Percentiles rank a stretch among this genome's conserved stretches.
phyloP scores from a whole-genome alignment of 352 stramenopile genomes.

The Phytophthora pini region DNA sequence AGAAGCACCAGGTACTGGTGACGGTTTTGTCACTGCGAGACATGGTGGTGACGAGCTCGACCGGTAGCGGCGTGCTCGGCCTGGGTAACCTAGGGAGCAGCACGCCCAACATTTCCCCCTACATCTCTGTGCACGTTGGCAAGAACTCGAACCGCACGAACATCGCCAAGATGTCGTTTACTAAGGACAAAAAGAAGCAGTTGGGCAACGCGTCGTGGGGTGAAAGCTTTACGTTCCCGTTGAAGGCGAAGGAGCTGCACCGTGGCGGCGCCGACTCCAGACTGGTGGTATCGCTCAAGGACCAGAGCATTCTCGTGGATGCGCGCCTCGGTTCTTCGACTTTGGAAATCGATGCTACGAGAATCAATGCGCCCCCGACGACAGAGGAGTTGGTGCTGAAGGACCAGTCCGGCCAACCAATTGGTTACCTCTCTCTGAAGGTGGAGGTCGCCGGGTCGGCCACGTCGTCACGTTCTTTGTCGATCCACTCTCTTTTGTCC shows the following conservation, averaged over 20 bases:
- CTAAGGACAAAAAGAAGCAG: slow-evolving; percentile 49
- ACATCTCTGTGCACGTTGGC: slow-evolving; percentile 80
- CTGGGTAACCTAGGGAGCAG: slow-evolving; percentile 79
- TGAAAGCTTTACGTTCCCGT: slow-evolving; percentile 84
- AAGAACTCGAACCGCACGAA: slow-evolving; percentile 76
- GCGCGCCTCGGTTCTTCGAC: slow-evolving; percentile 37
- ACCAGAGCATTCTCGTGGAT: slow-evolving; percentile 51
- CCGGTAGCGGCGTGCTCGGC: slow-evolving; percentile 68
- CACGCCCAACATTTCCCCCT: slow-evolving; percentile 81
- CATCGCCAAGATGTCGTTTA: slow-evolving; percentile 70
- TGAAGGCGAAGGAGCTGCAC: slow-evolving; percentile 61
- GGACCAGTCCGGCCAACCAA: slow-evolving; percentile 30
- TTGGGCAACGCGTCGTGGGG: slow-evolving; percentile 66
- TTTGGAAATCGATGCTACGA: slow-evolving; percentile 33
- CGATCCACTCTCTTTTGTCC: slow-evolving; percentile 29
- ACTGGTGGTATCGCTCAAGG: slow-evolving; percentile 48
- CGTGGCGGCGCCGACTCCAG: slow-evolving; percentile 34
- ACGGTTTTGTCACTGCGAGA: slow-evolving; percentile 64
- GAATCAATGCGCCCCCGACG: slow-evolving; percentile 26
- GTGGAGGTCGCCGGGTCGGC: slow-evolving; percentile 42
- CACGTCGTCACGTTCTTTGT: slow-evolving; percentile 46
- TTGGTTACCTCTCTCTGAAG: slow-evolving; percentile 44
- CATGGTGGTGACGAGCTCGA: slow-evolving; percentile 71
- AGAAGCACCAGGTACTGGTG: slow-evolving; percentile 78
- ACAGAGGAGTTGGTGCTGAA: slow-evolving; percentile 43